A percentile compares a stretch with the other conserved stretches of the same genome.
These are phyloP conservation scores for Psilocybe mexicana DNA, from an alignment of 1,284 basidiomycete genomes.

Conservation along the genomic window DNA sequence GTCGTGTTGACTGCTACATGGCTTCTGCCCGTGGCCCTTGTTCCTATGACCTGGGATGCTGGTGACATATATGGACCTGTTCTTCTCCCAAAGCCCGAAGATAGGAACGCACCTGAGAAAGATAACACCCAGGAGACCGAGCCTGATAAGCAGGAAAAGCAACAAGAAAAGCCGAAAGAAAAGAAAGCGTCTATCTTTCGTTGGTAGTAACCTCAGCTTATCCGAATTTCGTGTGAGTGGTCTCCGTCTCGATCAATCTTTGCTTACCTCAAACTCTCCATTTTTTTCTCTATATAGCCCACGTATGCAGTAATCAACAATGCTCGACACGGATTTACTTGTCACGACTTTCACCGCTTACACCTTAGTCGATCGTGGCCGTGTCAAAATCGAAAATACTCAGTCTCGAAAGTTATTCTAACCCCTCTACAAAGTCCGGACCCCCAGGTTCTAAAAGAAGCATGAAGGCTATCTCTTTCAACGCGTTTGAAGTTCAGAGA, in stretches of 20 bases:
- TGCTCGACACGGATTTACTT: too few relatives aligned
- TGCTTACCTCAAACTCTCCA: too few relatives aligned
- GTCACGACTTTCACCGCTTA: neutral
- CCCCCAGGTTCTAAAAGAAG: too few relatives aligned
- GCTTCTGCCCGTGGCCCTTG: constrained; percentile 71
- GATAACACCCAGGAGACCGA: constrained; percentile 3
- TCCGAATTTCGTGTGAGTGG: neutral
- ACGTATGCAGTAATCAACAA: too few relatives aligned
- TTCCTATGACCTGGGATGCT: constrained; percentile 66
- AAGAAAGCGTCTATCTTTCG: constrained; percentile 19
- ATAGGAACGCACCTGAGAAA: constrained; percentile 16
- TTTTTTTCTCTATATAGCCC: neutral
- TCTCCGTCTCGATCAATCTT: neutral
- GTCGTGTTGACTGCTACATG: constrained; percentile 76
- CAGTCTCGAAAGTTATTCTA: too few relatives aligned
- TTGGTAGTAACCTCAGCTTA: constrained; percentile 16
- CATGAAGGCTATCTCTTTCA: neutral
- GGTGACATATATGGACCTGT: constrained; percentile 37
- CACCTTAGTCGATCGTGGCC: neutral
- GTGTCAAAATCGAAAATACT: neutral
- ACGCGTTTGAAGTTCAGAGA: neutral
- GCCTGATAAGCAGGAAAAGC: constrained; percentile 10
- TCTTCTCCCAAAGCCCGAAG: constrained; percentile 25
- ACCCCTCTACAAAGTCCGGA: too few relatives aligned
- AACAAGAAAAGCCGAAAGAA: constrained; percentile 12